Base-by-base conservation (phyloP, 2,329 filamentous ascomycete species). In the Alternaria brassicicola region DNA sequence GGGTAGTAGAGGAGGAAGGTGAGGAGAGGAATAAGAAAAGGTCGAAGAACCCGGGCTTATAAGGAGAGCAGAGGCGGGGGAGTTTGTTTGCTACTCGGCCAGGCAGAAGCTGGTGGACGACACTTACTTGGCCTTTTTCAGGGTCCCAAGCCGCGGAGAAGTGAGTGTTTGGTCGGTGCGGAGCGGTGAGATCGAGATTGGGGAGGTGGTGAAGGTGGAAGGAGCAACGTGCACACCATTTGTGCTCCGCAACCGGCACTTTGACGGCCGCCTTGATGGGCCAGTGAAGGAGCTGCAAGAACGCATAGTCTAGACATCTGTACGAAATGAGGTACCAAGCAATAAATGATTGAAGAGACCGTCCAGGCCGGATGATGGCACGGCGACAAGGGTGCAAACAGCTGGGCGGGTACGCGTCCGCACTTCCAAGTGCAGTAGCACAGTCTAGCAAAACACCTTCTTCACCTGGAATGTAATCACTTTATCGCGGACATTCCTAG, bases 141-240 rank as follows among this genome's bases (percentile, higher is more conserved):
- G 46, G 53, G 30, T 56, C 31, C 31, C 46, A 52, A 26, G 19
- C 12, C 17, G 48, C n/a, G 33, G 41, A 33, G 15, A 28, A 28
- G 19, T n/a, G n/a, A 33, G 28, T 19, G 31, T 28, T 41, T 47
- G 35, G 17, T 41, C 5, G 17, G 26, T 15, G 39, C 33, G 35
- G 42, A 30, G 49, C 17, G 5, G 43, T 43, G 23, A 48, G 10
- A 26, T 42, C 23, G 17, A 21, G 43, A 46, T 46, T 31, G 30
- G 43, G 7, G 43, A 47, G 30, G 21, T 47, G 25, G 30, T 35
- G 43, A 33, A 49, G 28, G 46, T 21, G 43, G 50, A 54, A 54
- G 30, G 50, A 25, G 50, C 43, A 26, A 48, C 15, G 12, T 23
- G 17, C 28, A 46, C 43, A 31, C 28, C 9, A 46, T 46, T 10